A percentile compares a stretch with the other conserved stretches of the same genome.
phyloP scores from a whole-genome alignment of 2,329 filamentous ascomycete genomes.

The Zymoseptoria crescenta region DNA sequence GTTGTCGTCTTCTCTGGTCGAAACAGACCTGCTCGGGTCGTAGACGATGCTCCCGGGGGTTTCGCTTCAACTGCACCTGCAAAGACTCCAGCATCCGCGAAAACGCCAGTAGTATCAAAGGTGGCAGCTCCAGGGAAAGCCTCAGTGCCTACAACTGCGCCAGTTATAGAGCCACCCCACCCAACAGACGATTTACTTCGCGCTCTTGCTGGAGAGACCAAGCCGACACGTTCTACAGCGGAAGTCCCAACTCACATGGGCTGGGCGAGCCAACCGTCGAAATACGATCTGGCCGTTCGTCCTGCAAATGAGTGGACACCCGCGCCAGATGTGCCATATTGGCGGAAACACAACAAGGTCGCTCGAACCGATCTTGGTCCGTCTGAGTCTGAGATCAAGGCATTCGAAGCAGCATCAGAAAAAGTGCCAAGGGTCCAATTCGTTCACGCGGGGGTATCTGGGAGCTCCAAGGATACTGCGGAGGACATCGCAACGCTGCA shows the following conservation, averaged over 20 bases:
- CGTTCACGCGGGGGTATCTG: constrained; percentile 2
- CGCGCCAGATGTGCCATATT: constrained; percentile 20
- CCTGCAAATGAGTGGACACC: constrained; percentile 18
- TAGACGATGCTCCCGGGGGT: constrained; percentile 21
- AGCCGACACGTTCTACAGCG: not conserved
- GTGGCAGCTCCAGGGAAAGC: not conserved
- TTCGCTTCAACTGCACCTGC: constrained; percentile 1
- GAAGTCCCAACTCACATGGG: constrained; percentile 7
- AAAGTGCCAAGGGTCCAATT: constrained; percentile 16
- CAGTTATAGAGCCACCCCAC: constrained; percentile 5
- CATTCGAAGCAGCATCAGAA: constrained; percentile 10
- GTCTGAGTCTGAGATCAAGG: constrained; percentile 7
- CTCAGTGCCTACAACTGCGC: not conserved
- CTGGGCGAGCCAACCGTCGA: constrained; percentile 17
- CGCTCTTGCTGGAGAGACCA: constrained; percentile 2
- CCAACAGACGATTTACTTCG: constrained; percentile 21
- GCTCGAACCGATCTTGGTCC: constrained; percentile 19
- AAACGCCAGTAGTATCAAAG: constrained; percentile 13
- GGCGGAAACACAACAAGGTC: constrained; percentile 19
- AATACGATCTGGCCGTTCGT: constrained; percentile 6
- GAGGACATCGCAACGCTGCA: constrained; percentile 18
- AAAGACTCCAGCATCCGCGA: constrained; percentile 19
- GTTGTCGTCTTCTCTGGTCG: constrained; percentile 61
- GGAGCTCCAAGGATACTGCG: constrained; percentile 4
- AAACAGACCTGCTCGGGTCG: constrained; percentile 9